Evolutionary conservation across 129 eudicot genomes (phyloP), one percentile per base, ranked within the genome.

Genomic region (Centaurea solstitialis): DNA sequence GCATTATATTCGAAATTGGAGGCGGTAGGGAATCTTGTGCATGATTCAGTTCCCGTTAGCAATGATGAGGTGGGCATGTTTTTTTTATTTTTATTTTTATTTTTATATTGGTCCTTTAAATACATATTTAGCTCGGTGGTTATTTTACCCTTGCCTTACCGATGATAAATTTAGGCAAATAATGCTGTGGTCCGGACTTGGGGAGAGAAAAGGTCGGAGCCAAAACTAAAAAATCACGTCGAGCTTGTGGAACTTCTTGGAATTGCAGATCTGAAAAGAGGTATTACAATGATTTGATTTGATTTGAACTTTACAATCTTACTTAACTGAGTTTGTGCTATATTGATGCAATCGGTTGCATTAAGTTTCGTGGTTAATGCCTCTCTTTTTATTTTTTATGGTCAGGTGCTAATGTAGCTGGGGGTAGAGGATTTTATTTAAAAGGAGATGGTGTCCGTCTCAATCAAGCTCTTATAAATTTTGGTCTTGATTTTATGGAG

Each of bases 361-460:
- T 0, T 10, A 18, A 7, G 2, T 41, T 10, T 12, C 7, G 41
- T 72, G 5, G 61, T 74, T 81, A 39, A 81, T 70, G 59, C 23
- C 28, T 78, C 47, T 61, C 1, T 11, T 23, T 45, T n/a, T n/a
- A n/a, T n/a, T n/a, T 68, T 69, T 9, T 67, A 70, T 47, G 26
- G 82, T 37, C 83, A 95, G 99, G 99, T 66, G 91, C 99, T 69
- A 89, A 90, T 85, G 94, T 92, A 26, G 99, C 99, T 21, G 99
- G 99, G 73, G 99, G 99, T n/a, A 89, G 99, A 89, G 97, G 99
- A 39, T 95, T 76, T 80, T 95, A 92, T 87, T 79, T 95, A 61
- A 91, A 88, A 79, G 99, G 94, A 26, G 99, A 64, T 78, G 99
- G 99, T 69, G 97, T 95, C 35, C 86, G 80, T 45, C 90, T 95